phyloP scores from a whole-genome alignment of 73 alveolate genomes.

The Paramecium sonneborni region DNA sequence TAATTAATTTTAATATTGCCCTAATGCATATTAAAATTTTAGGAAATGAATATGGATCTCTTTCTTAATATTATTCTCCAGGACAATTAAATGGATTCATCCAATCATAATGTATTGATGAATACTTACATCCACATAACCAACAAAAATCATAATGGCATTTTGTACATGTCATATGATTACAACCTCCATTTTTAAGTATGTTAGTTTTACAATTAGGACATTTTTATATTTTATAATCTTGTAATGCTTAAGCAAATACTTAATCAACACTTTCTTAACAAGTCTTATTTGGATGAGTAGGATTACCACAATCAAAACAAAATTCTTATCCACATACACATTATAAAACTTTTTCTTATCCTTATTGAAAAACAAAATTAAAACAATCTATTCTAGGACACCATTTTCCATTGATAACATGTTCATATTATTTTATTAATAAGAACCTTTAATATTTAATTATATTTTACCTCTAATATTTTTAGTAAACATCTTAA shows the following conservation, averaged over 20 bases:
- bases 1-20: background rate
- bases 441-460: background rate
- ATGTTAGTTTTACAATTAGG: slow-evolving; percentile 95
- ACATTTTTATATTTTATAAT: slow-evolving; percentile 83
- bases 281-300: background rate
- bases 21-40: background rate
- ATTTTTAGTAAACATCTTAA: background rate
- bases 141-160: slow-evolving; percentile 96
- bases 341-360: background rate
- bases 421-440: slow-evolving; percentile 9
- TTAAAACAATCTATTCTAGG: slow-evolving; percentile 39
- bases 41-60: slow-evolving; percentile 37
- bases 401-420: slow-evolving; percentile 45
- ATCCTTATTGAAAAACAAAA: background rate
- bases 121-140: slow-evolving; percentile 72
- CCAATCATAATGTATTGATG: slow-evolving; percentile 30
- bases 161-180: slow-evolving; percentile 92
- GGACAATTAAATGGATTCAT: slow-evolving; percentile 48
- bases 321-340: slow-evolving; percentile 39
- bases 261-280: slow-evolving; percentile 26
- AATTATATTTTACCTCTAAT: background rate
- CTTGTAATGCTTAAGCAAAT: slow-evolving; percentile 45
- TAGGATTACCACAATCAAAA: slow-evolving; percentile 45
- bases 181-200: slow-evolving; percentile 96
- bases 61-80: background rate